Evolutionary conservation across 495 filamentous ascomycete species (phyloP).

Genomic region (Mycothermus thermophilus): DNA sequence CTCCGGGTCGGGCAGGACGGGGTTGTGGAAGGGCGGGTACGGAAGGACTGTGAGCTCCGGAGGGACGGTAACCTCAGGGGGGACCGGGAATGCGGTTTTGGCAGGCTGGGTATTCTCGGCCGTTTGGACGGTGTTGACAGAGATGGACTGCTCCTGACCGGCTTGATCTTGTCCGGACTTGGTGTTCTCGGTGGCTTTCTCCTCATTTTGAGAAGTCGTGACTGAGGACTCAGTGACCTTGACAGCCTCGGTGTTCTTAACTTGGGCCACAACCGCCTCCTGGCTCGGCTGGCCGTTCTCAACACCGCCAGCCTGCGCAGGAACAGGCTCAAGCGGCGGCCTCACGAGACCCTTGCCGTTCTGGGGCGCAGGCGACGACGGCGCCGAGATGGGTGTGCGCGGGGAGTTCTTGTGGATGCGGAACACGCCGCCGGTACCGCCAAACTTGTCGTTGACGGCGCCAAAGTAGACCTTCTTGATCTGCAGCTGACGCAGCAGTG

Average conservation of each 20-base stretch:
- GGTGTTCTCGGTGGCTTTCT: constrained; percentile 1
- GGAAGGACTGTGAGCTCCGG: no score
- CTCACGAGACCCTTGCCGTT: constrained; percentile 18
- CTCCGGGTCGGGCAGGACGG: background rate
- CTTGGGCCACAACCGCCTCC: no score
- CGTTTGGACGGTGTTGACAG: background rate
- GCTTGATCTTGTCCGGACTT: background rate
- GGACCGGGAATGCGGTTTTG: no score
- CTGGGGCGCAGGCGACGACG: constrained; percentile 16
- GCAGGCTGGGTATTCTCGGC: no score
- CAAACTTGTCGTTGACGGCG: constrained; percentile 91
- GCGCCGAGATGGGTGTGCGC: constrained; percentile 12
- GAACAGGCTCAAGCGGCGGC: constrained; percentile 13
- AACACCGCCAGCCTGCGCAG: constrained; percentile 2
- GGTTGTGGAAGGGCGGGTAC: background rate
- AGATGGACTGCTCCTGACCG: background rate
- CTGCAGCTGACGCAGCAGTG: constrained; percentile 69
- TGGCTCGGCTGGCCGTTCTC: background rate
- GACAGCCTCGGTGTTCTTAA: no score
- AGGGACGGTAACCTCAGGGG: no score
- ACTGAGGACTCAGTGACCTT: no score
- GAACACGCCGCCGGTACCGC: constrained; percentile 85
- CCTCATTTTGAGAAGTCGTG: no score
- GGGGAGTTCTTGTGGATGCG: constrained; percentile 63
- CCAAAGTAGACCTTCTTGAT: constrained; percentile 83